Base-by-base conservation (phyloP, 1,139 yeast species). In the Groenewaldozyma auringiensis region DNA sequence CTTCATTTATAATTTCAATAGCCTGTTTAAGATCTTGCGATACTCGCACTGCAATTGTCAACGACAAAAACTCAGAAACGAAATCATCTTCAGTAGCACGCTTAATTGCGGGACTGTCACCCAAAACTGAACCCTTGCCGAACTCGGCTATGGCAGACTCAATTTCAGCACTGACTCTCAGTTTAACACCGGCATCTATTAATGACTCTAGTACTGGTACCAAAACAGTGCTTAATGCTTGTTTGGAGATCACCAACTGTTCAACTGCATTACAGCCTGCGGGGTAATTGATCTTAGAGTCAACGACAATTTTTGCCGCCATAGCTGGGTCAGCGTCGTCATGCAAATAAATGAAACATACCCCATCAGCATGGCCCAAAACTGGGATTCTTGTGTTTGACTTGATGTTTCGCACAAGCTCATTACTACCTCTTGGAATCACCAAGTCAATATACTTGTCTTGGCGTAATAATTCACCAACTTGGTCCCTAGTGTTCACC, bases 211-310 rank as follows among this genome's bases (percentile, higher is more conserved):
- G 64, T 44, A 79, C 66, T 51, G 74, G 66, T n/a, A 59, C 52
- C 17, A 50, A 47, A 1, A 63, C 58, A 4, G 57, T 55, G 4
- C 21, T 6, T 6, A 68, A 64, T n/a, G 84, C 65, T 16, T 72
- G 61, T 47, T 75, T 71, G 63, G 88, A 79, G 43, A 92, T 66
- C 49, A 92, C 71, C 39, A 92, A 67, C 40, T 94, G 87, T 63
- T 94, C 99, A 46, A 78, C 94, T 2, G 98, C 96, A 63, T 94
- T 94, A 67, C 99, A 94, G 4, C 96, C 99, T 13, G 98, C 98
- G 37, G 97, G 96, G 62, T 94, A 94, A 65, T 89, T 88, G 0
- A 96, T 87, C 66, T 92, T 92, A 3, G 96, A 75, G 65, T 94
- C 99, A 29, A 87, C 76, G 3, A 79, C 72, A 31, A 94, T 77